These are phyloP conservation scores for Phycomyces nitens DNA, from an alignment of 192 early-diverging fungal genomes.

Conservation along the genomic window DNA sequence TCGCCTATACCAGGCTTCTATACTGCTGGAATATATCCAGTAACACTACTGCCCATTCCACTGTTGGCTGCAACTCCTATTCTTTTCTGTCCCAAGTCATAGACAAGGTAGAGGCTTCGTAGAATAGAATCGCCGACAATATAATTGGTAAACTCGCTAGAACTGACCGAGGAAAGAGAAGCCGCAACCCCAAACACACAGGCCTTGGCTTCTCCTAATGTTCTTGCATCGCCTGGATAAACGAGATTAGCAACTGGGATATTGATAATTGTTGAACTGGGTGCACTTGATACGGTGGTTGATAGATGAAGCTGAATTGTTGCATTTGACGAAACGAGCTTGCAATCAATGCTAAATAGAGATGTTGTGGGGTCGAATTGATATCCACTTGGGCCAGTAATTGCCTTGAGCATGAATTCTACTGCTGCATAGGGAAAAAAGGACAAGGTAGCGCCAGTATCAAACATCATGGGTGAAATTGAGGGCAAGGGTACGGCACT, in stretches of 20 bases:
- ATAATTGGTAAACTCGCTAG: constrained; percentile 17
- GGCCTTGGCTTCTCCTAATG: not conserved
- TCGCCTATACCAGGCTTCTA: too few relatives aligned
- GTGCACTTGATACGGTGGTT: not conserved
- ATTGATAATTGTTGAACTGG: not conserved
- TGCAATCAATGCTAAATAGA: constrained; percentile 14
- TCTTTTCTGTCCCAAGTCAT: constrained; percentile 18
- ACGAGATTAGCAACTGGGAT: not conserved
- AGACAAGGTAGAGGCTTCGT: constrained; percentile 15
- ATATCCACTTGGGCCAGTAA: constrained; percentile 9
- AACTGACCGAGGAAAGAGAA: not conserved
- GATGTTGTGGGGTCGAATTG: not conserved
- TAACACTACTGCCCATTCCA: too few relatives aligned
- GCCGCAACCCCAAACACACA: constrained; percentile 19
- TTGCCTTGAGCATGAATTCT: not conserved
- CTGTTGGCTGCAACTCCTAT: constrained; percentile 7
- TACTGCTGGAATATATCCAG: too few relatives aligned
- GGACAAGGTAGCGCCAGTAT: constrained; percentile 13
- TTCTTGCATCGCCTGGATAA: not conserved
- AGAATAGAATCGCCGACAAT: constrained; percentile 22
- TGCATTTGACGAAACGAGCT: not conserved
- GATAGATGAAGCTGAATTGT: constrained; percentile 10
- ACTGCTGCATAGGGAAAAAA: constrained; percentile 1
- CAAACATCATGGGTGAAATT: constrained; percentile 3
- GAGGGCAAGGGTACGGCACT: not conserved